Base-by-base conservation (phyloP, 495 filamentous ascomycete species). In the Aspergillus egyptiacus region DNA sequence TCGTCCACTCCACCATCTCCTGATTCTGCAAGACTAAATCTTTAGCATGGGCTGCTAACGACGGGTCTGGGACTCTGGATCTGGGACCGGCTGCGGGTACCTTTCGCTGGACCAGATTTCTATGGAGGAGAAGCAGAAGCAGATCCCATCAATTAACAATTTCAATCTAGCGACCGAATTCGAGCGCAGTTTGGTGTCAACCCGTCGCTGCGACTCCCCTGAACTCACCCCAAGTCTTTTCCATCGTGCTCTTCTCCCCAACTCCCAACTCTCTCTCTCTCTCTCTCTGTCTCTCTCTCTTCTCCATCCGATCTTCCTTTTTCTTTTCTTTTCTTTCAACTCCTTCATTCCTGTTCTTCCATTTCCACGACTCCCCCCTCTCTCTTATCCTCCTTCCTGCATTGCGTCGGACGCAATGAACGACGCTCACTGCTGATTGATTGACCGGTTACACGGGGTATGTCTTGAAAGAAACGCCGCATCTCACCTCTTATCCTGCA, bases 371-470 rank as follows among this genome's bases (percentile, higher is more conserved):
- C n/a, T n/a, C n/a, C n/a, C n/a, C n/a, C n/a, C n/a, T n/a, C n/a
- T n/a, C n/a, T n/a, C n/a, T n/a, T n/a, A n/a, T n/a, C 38, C 18
- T 15, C 39, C 36, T 31, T 31, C n/a, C 27, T 23, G 17, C 43
- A 41, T 23, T 9, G 5, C 28, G 34, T 33, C 38, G 27, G 38
- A 40, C 53, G 42, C 53, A 46, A 59, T 59, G 57, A 51, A 44
- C 35, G 5, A 36, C 24, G 43, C 30, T 30, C 31, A 15, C 56
- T 54, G 18, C 22, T 59, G 42, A 52, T 46, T 49, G 40, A 47
- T 37, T 48, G 37, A 49, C 34, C 39, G 40, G 53, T 60, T 54
- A 56, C 54, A 54, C 50, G 37, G 53, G 18, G 57, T 60, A 60
- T 34, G 57, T 54, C 40, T 38, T 48, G 38, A 8, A 3, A 51